These are phyloP conservation scores for Drechmeria coniospora DNA, from an alignment of 2,329 filamentous ascomycete genomes.

Conservation along the genomic window DNA sequence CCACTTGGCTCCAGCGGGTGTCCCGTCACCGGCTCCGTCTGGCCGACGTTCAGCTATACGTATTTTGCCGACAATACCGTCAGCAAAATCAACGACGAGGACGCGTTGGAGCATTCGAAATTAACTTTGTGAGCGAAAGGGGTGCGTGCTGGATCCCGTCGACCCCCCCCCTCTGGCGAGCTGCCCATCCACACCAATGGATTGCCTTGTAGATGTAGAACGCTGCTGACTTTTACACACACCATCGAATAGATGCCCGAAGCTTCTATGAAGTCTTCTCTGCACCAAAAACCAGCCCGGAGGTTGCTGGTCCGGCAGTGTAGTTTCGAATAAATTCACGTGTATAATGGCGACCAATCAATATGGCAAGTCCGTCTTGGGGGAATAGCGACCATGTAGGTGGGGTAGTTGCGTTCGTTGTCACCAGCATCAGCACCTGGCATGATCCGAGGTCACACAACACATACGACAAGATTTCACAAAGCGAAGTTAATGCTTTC, in stretches of 20 bases:
- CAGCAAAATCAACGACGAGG: conserved; percentile 36
- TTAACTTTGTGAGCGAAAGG: conserved; percentile 29
- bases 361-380: too few species aligned
- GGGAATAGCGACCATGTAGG: too few species aligned
- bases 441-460: too few species aligned
- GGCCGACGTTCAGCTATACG: conserved; percentile 38
- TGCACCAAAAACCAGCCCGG: conserved; percentile 4
- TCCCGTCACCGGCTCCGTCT: conserved; percentile 32
- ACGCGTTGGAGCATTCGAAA: conserved; percentile 31
- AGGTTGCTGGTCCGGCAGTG: not conserved
- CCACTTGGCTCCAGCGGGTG: conserved; percentile 35
- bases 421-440: too few species aligned
- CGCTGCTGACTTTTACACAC: too few species aligned
- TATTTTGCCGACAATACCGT: conserved; percentile 41
- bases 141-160: conserved; percentile 14
- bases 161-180: too few species aligned
- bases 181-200: too few species aligned
- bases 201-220: too few species aligned
- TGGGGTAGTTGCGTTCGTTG: too few species aligned
- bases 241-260: conserved; percentile 16
- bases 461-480: too few species aligned
- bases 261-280: conserved; percentile 27
- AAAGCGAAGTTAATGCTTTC: too few species aligned
- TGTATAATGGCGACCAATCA: too few species aligned
- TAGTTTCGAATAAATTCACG: not conserved